Conservation (phyloP, 2,329 filamentous ascomycete species). For the Fusarium keratoplasticum region DNA sequence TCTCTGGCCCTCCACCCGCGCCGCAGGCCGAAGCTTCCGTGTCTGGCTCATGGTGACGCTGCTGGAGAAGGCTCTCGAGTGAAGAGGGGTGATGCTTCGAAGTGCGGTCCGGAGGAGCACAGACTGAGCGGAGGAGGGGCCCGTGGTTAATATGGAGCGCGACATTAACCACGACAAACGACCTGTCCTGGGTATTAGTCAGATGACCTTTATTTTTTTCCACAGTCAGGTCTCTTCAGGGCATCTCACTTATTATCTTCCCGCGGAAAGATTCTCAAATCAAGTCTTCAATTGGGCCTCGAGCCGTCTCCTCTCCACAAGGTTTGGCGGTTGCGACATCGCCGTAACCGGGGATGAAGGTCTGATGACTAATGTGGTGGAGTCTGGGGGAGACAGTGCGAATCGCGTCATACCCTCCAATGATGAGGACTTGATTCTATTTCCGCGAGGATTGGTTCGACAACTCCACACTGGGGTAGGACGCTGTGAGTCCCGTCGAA, state of each 20-base stretch:
- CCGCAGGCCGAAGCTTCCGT: conserved; percentile 62
- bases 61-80: conserved; percentile 33
- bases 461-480: conserved; percentile 8
- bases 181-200: conserved; percentile 22
- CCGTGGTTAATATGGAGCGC: conserved; percentile 43
- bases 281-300: conserved; percentile 9
- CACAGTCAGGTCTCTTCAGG: background rate
- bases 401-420: conserved; percentile 42
- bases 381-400: background rate
- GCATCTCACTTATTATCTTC: conserved; percentile 2
- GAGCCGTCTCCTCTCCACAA: conserved; percentile 1
- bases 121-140: conserved; percentile 28
- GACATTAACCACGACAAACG: conserved; percentile 38
- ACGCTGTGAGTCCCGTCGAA: background rate
- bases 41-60: conserved; percentile 54
- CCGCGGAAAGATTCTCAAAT: conserved; percentile 8
- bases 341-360: conserved; percentile 33
- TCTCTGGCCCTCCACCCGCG: conserved; percentile 60
- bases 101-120: conserved; percentile 38
- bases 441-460: conserved; percentile 36
- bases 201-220: background rate
- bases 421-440: conserved; percentile 35
- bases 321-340: conserved; percentile 39
- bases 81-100: conserved; percentile 34
- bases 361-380: conserved; percentile 42